Conservation (phyloP, 768 basidiomycete species). For the Phlegmacium glaucopus region DNA sequence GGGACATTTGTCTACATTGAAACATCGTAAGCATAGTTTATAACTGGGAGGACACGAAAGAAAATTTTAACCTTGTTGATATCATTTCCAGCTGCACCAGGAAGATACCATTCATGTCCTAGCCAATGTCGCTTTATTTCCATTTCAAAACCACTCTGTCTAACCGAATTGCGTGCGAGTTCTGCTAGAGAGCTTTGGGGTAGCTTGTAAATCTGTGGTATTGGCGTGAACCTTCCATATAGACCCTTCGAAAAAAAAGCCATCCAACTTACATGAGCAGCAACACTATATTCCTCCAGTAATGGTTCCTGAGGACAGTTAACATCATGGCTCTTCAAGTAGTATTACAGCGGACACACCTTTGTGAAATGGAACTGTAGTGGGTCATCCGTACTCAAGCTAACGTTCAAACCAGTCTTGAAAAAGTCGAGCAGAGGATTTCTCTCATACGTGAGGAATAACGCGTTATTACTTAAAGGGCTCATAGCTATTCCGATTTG, state of each 20-base stretch:
- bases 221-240: background rate
- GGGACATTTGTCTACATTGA: constrained; percentile 89
- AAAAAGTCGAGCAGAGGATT: constrained; percentile 98
- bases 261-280: constrained; percentile 72
- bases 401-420: constrained; percentile 92
- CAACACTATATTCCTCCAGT: constrained; percentile 96
- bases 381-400: constrained; percentile 93
- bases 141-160: constrained; percentile 99
- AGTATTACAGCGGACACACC: constrained; percentile 35
- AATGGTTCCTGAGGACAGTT: constrained; percentile 69
- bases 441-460: constrained; percentile 95
- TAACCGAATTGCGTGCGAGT: constrained; percentile 95
- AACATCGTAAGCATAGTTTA: background rate
- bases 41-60: background rate
- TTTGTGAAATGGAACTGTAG: constrained; percentile 99
- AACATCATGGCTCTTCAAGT: background rate
- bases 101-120: constrained; percentile 89
- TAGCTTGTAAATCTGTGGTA: constrained; percentile 87
- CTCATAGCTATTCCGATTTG: constrained; percentile 99
- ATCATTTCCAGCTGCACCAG: constrained; percentile 91
- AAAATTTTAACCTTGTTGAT: constrained; percentile 75
- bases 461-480: constrained; percentile 94
- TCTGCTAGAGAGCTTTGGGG: constrained; percentile 94
- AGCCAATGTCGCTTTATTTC: constrained; percentile 95
- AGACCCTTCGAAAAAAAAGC: background rate